A percentile compares a stretch with the other conserved stretches of the same genome.
Evolutionary conservation across 1,284 basidiomycete species (phyloP).

Genomic region (Rhizoctonia solani): DNA sequence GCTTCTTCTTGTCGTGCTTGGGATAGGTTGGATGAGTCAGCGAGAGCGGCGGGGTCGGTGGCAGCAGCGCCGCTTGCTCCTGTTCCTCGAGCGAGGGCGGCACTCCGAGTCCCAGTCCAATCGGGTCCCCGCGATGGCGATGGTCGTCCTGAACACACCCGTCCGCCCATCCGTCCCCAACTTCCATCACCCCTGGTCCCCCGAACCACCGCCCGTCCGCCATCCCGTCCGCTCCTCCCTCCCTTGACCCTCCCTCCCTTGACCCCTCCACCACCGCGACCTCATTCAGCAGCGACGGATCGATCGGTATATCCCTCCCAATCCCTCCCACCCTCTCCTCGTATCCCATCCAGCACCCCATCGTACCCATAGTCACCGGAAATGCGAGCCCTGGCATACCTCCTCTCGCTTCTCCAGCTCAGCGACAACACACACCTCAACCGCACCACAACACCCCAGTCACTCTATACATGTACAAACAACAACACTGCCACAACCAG

Average conservation of each 20-base stretch:
- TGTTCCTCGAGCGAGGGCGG: slow-evolving; percentile 29
- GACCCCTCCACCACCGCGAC: not conserved
- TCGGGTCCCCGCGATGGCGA: not conserved
- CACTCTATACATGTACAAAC: slow-evolving; percentile 6
- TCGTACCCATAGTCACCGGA: not conserved
- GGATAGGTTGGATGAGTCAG: not conserved
- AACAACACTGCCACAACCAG: slow-evolving; percentile 27
- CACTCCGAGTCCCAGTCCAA: not conserved
- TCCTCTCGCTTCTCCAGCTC: slow-evolving; percentile 1
- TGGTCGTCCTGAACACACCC: not conserved
- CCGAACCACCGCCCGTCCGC: not conserved
- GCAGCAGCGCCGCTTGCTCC: not conserved
- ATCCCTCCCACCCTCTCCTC: not conserved
- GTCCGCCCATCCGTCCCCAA: not conserved
- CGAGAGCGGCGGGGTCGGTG: slow-evolving; percentile 30
- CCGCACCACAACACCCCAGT: slow-evolving; percentile 1
- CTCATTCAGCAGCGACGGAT: slow-evolving; percentile 22
- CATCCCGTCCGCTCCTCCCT: not conserved
- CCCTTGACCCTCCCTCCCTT: not conserved
- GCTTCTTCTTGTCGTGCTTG: slow-evolving; percentile 13
- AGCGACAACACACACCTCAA: not conserved
- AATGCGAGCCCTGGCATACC: slow-evolving; percentile 25
- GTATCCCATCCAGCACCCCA: not conserved
- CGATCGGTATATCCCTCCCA: slow-evolving; percentile 16
- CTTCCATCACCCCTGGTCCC: not conserved